phyloP scores from a whole-genome alignment of 176 grass and related monocot genomes.

The Olyra latifolia region DNA sequence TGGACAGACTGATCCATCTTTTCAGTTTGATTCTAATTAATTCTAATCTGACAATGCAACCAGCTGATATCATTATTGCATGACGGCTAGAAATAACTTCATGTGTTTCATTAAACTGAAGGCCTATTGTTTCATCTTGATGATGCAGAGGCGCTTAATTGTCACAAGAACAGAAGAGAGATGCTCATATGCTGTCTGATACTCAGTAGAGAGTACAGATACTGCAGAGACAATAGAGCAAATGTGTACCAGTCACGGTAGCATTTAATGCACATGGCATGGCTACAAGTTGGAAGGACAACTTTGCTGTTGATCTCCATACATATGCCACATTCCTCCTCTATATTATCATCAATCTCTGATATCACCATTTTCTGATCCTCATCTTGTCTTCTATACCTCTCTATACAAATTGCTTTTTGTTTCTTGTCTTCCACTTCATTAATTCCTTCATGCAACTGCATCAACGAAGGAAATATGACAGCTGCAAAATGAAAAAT shows the following conservation, averaged over 20 bases:
- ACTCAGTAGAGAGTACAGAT: conserved; percentile 4
- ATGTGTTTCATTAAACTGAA: not conserved
- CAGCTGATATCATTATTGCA: not conserved
- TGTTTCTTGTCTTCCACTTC: conserved; percentile 83
- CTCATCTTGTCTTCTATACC: conserved; percentile 63
- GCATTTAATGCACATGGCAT: conserved; percentile 93
- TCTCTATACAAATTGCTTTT: conserved; percentile 69
- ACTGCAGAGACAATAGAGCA: conserved; percentile 13
- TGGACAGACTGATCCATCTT: not conserved
- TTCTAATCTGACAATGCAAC: not conserved
- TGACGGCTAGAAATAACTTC: not conserved
- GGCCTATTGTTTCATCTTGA: not conserved
- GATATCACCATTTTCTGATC: conserved; percentile 55
- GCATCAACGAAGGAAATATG: conserved; percentile 83
- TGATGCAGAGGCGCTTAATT: not conserved
- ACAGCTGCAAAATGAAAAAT: conserved; percentile 50
- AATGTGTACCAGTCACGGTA: conserved; percentile 81
- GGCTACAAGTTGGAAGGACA: conserved; percentile 85
- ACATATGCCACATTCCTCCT: conserved; percentile 97
- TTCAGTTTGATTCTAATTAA: not conserved
- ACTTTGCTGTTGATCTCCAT: conserved; percentile 81
- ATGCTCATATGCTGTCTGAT: not conserved
- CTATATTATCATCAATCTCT: conserved; percentile 83
- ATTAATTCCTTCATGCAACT: conserved; percentile 80
- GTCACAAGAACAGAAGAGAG: not conserved